Evolutionary conservation across 805 yeast species (phyloP), one percentile per base, ranked within the genome.

Genomic region (Saturnispora dispora): DNA sequence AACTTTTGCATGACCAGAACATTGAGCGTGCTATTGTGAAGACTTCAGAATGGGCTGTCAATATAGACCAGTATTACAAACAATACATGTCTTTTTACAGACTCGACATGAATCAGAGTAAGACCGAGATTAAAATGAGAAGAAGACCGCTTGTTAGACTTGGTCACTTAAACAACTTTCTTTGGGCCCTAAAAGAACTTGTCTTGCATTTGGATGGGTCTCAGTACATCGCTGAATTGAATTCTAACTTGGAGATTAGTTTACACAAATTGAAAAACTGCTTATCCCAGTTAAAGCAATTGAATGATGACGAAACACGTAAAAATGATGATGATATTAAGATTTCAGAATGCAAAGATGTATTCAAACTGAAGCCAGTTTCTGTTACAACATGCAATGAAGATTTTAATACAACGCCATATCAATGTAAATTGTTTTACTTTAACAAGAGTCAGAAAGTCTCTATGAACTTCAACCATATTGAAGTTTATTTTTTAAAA

Each of bases 81-180:
- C 43, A 52, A 5, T 68, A 65, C 46, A 37, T 61, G 17, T 44
- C 50, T 13, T 32, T 50, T 15, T 67, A 65, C 55, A 56, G 48
- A 35, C 36, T 62, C 18, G 61, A 53, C 33, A 45, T 55, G 4
- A 55, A 55, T 39, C 65, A 64, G 36, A 46, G 67, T 1, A 53
- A 60, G 7, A 52, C 60, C 2, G 71, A 68, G 51, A 49, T 63
- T 23, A 52, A 53, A 17, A 52, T 65, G 6, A 63, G 66, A 47
- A 57, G 65, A 47, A 56, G 62, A 44, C 72, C 72, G 9, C 46
- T 69, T 33, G 55, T 62, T 33, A 58, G 67, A 52, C 49, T 68
- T n/a, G 52, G 63, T 6, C 58, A 60, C 28, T 46, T 69, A 23
- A 55, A 53, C 18, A 60, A 57, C 42, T 56, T 63, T 32, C 49